phyloP scores from a whole-genome alignment of 75 land plant species.

The Sequoiadendron giganteum region DNA sequence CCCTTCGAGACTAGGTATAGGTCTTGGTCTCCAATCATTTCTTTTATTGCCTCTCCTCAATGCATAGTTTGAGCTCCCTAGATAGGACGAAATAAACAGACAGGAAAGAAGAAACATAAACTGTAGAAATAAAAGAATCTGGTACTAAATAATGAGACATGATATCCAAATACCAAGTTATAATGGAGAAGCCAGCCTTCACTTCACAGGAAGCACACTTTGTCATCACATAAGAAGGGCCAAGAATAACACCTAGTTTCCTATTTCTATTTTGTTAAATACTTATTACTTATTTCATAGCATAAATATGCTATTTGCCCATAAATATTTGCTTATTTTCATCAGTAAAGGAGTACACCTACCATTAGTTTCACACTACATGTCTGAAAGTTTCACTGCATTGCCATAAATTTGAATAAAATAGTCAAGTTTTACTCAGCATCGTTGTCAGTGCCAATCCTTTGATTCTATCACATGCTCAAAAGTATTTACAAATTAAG shows the following conservation, averaged over 20 bases:
- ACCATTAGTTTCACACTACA: background rate
- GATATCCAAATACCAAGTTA: background rate
- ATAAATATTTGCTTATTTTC: background rate
- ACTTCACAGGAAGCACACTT: background rate
- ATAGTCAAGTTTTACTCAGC: background rate
- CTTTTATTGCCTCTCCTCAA: constrained; percentile 81
- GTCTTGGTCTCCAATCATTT: constrained; percentile 79
- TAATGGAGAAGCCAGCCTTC: background rate
- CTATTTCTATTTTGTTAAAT: background rate
- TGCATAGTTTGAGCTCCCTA: constrained; percentile 91
- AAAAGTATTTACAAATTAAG: background rate
- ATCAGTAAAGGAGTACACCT: background rate
- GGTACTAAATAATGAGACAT: background rate
- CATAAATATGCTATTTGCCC: background rate
- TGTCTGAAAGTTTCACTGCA: background rate
- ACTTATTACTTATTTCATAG: background rate
- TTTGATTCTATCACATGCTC: background rate
- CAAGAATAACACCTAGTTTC: background rate
- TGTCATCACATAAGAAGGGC: background rate
- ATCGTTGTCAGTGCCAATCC: background rate
- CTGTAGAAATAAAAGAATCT: background rate
- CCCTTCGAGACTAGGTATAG: constrained; percentile 55
- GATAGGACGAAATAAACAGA: constrained; percentile 10
- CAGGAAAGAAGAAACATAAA: constrained; percentile 4
- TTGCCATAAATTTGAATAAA: background rate